Conservation (phyloP, 192 early-diverging fungal genomes). For the Coemansia guatemalensis region DNA sequence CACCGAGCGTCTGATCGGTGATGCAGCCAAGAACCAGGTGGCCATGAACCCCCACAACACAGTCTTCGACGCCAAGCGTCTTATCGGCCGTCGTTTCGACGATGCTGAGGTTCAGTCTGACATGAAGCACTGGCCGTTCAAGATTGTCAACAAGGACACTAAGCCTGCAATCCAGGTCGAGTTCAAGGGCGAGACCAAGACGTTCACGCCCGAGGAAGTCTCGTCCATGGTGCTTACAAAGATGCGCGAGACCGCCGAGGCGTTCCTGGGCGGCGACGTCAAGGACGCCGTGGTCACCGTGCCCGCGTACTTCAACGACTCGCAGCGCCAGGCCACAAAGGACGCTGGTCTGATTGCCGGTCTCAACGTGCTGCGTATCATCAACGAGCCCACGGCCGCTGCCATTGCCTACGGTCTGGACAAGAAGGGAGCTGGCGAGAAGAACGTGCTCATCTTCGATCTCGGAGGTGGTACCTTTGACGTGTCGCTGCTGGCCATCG, state of each 20-base stretch:
- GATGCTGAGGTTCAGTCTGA: slow-evolving; percentile 95
- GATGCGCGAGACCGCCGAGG: slow-evolving; percentile 98
- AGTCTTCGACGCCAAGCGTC: slow-evolving; percentile 98
- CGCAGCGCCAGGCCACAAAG: slow-evolving; percentile 99
- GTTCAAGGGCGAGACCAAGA: slow-evolving; percentile 96
- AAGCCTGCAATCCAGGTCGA: slow-evolving; percentile 93
- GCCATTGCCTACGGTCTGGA: slow-evolving; percentile 99
- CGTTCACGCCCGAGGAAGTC: slow-evolving; percentile 95
- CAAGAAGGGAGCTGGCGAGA: slow-evolving; percentile 88
- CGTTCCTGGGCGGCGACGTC: slow-evolving; percentile 79
- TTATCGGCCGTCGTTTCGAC: slow-evolving; percentile 92
- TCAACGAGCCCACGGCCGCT: slow-evolving; percentile 99
- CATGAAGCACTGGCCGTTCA: slow-evolving; percentile 99
- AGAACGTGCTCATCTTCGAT: slow-evolving; percentile 97
- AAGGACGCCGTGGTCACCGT: slow-evolving; percentile 96
- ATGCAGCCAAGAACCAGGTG: slow-evolving; percentile 99
- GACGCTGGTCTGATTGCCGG: slow-evolving; percentile 97
- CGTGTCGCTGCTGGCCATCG: slow-evolving; percentile 96
- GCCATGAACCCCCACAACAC: slow-evolving; percentile 99
- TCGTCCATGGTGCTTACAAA: slow-evolving; percentile 97
- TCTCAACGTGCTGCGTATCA: slow-evolving; percentile 98
- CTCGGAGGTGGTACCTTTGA: slow-evolving; percentile 98
- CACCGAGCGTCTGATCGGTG: slow-evolving; percentile 97
- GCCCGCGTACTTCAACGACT: slow-evolving; percentile 99
- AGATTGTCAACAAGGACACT: slow-evolving; percentile 81